Percentiles rank a stretch among this genome's conserved stretches.
These are phyloP conservation scores for Schizochytrium sp. DNA, from an alignment of 108 stramenopile genomes.

Conservation along the genomic window DNA sequence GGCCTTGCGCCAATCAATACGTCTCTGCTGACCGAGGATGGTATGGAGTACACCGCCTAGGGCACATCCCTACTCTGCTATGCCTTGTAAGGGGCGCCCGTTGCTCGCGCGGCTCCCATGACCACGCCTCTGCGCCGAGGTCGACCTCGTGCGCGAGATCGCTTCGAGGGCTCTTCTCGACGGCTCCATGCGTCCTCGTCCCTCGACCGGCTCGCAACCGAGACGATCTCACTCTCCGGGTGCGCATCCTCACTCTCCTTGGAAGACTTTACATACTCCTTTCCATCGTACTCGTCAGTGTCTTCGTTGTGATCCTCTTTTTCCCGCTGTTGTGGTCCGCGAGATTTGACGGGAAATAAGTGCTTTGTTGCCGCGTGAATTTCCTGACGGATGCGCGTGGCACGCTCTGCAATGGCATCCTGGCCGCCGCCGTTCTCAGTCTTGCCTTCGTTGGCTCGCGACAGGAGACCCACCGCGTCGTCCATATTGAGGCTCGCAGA, in stretches of 20 bases:
- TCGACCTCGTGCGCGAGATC: neutral
- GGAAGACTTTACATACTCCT: neutral
- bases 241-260: neutral
- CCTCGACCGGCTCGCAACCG: neutral
- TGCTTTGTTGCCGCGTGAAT: neutral
- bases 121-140: neutral
- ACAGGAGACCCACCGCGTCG: too few species aligned
- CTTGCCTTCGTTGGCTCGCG: neutral
- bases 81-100: neutral
- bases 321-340: neutral
- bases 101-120: neutral
- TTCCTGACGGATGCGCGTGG: neutral
- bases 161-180: neutral
- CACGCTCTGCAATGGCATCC: neutral
- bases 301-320: neutral
- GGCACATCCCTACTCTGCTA: neutral
- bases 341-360: neutral
- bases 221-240: neutral
- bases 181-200: neutral
- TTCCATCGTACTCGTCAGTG: neutral
- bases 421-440: neutral
- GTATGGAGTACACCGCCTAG: neutral
- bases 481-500: neutral
- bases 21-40: neutral
- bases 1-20: neutral